Evolutionary conservation across 1,284 basidiomycete genomes (phyloP).

Genomic region (Naganishia sp.): DNA sequence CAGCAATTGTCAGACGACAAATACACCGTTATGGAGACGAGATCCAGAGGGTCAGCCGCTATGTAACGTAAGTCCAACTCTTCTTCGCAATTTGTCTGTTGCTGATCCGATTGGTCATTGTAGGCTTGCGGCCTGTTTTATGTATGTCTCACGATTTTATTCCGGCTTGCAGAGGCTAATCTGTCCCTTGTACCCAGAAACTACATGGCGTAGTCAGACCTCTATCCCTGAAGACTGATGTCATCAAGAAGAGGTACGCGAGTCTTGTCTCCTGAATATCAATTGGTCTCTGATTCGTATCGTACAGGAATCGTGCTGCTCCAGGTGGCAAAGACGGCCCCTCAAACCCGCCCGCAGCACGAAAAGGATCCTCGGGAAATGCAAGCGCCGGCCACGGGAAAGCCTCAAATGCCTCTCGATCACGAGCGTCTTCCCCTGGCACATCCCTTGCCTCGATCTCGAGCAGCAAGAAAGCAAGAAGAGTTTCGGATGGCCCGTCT

Average conservation of each 20-base stretch:
- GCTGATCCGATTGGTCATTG: slow-evolving; percentile 39
- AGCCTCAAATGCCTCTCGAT: background rate
- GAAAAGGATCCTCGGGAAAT: slow-evolving; percentile 7
- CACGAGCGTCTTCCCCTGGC: slow-evolving; percentile 18
- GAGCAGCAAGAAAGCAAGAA: slow-evolving; percentile 33
- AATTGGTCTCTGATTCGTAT: background rate
- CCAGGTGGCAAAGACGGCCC: slow-evolving; percentile 33
- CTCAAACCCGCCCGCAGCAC: slow-evolving; percentile 1
- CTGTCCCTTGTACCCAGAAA: slow-evolving; percentile 62
- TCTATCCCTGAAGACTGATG: slow-evolving; percentile 90
- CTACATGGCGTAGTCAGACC: slow-evolving; percentile 92
- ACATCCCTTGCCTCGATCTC: background rate
- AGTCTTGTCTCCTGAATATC: slow-evolving; percentile 20
- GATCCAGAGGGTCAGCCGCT: slow-evolving; percentile 93
- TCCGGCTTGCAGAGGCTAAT: background rate
- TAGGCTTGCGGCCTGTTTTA: slow-evolving; percentile 89
- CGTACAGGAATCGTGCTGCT: slow-evolving; percentile 38
- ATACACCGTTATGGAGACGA: slow-evolving; percentile 90
- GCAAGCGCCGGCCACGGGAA: slow-evolving; percentile 9
- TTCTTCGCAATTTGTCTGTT: slow-evolving; percentile 10
- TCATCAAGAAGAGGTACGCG: slow-evolving; percentile 91
- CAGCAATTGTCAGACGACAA: slow-evolving; percentile 93
- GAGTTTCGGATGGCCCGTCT: slow-evolving; percentile 31
- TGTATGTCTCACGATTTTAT: slow-evolving; percentile 53
- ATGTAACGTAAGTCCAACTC: slow-evolving; percentile 61